Evolutionary conservation across 2,329 filamentous ascomycete species (phyloP).

Genomic region (Aspergillus sp.): DNA sequence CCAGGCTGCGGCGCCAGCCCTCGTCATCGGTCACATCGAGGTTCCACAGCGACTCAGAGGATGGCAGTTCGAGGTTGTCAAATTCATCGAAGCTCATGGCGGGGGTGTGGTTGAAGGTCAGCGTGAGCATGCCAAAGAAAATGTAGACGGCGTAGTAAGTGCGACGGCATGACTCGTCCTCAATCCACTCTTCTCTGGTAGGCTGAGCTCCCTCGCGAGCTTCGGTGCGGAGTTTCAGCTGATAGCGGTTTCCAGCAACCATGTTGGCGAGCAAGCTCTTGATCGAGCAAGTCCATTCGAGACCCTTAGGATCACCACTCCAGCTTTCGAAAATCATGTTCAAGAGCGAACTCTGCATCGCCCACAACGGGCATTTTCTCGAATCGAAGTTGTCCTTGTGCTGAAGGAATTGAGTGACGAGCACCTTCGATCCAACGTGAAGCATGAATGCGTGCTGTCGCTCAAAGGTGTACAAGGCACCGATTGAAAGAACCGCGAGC

Average conservation of each 20-base stretch:
- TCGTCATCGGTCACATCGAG: slow-evolving; percentile 74
- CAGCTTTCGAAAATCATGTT: slow-evolving; percentile 99
- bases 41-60: slow-evolving; percentile 93
- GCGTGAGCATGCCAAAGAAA: slow-evolving; percentile 91
- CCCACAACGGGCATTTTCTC: slow-evolving; percentile 94
- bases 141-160: slow-evolving; percentile 99
- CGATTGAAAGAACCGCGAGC: slow-evolving; percentile 88
- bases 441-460: slow-evolving; percentile 96
- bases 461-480: slow-evolving; percentile 93
- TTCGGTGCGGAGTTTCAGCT: slow-evolving; percentile 89
- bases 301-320: slow-evolving; percentile 95
- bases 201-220: slow-evolving; percentile 75
- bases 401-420: slow-evolving; percentile 94
- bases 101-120: slow-evolving; percentile 97
- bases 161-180: slow-evolving; percentile 92
- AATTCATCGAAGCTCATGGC: slow-evolving; percentile 99
- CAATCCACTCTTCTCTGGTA: slow-evolving; percentile 86
- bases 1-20: slow-evolving; percentile 78
- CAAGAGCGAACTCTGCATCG: slow-evolving; percentile 92
- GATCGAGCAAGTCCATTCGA: slow-evolving; percentile 99
- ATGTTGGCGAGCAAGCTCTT: slow-evolving; percentile 98
- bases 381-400: slow-evolving; percentile 99
- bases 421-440: slow-evolving; percentile 94
- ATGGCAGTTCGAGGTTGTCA: slow-evolving; percentile 86
- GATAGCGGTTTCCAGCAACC: slow-evolving; percentile 96